phyloP scores from a whole-genome alignment of 2,329 filamentous ascomycete genomes.

The Talaromyces verruculosus region DNA sequence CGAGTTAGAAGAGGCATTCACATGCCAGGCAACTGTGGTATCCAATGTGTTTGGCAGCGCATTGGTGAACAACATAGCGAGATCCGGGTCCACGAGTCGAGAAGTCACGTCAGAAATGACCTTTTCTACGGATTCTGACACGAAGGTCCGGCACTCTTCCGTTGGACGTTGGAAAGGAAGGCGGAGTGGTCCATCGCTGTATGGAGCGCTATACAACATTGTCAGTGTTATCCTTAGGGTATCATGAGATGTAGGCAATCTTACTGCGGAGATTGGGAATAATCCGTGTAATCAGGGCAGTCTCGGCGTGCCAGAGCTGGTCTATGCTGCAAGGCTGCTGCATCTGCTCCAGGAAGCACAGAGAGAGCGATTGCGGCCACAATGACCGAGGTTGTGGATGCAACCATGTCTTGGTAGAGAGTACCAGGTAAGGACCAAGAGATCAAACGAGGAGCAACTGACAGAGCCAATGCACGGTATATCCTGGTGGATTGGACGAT shows the following conservation, averaged over 20 bases:
- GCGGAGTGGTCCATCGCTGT: slow-evolving; percentile 73
- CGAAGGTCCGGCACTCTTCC: slow-evolving; percentile 81
- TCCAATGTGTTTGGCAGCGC: slow-evolving; percentile 90
- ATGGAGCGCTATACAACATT: slow-evolving; percentile 61
- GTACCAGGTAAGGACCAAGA: neutral
- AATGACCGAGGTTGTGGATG: slow-evolving; percentile 22
- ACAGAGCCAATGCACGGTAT: neutral
- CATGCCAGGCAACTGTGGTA: slow-evolving; percentile 86
- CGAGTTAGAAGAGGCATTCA: slow-evolving; percentile 51
- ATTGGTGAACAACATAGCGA: slow-evolving; percentile 92
- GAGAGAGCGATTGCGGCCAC: slow-evolving; percentile 19
- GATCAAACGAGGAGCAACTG: neutral
- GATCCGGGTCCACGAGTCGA: slow-evolving; percentile 78
- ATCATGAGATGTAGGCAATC: slow-evolving; percentile 27
- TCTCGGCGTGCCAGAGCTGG: slow-evolving; percentile 41
- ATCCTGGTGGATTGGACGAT: too few relatives aligned
- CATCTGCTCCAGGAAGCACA: slow-evolving; percentile 14
- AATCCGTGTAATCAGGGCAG: slow-evolving; percentile 67
- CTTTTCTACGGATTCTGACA: slow-evolving; percentile 79
- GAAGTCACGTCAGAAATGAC: slow-evolving; percentile 80
- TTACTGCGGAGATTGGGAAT: slow-evolving; percentile 62
- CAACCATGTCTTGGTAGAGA: neutral
- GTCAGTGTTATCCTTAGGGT: too few relatives aligned
- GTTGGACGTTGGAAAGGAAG: slow-evolving; percentile 86
- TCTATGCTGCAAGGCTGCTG: slow-evolving; percentile 27